Percentiles rank a stretch among this genome's conserved stretches.
Conservation (phyloP, 495 filamentous ascomycete species). For the Neurospora sp. region DNA sequence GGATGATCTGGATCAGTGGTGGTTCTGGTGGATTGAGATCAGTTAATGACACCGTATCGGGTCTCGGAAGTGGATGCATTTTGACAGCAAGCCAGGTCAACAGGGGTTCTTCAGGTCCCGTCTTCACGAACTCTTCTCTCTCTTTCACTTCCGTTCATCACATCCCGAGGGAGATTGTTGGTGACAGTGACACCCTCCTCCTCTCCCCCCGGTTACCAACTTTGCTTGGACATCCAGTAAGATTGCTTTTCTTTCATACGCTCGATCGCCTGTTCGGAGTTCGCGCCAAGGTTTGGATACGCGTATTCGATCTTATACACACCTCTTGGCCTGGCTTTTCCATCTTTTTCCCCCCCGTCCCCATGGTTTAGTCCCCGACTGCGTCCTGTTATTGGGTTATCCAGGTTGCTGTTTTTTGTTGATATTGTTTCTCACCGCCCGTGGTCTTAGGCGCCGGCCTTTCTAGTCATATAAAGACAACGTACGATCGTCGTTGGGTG, state of each 20-base stretch:
- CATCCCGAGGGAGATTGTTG: background rate
- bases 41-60: background rate
- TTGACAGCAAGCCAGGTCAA: background rate
- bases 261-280: background rate
- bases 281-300: background rate
- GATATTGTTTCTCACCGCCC: background rate
- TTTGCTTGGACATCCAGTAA: background rate
- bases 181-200: background rate
- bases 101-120: background rate
- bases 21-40: background rate
- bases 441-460: background rate
- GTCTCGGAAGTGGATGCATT: background rate
- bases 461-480: background rate
- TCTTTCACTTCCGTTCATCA: background rate
- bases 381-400: background rate
- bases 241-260: background rate
- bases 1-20: background rate
- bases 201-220: background rate
- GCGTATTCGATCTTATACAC: background rate
- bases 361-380: background rate
- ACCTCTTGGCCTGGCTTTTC: background rate
- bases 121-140: background rate
- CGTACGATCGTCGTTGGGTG: background rate
- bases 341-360: background rate
- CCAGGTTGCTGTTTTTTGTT: background rate